These are phyloP conservation scores for Crassisporium funariophilum DNA, from an alignment of 768 basidiomycete species.

Conservation along the genomic window DNA sequence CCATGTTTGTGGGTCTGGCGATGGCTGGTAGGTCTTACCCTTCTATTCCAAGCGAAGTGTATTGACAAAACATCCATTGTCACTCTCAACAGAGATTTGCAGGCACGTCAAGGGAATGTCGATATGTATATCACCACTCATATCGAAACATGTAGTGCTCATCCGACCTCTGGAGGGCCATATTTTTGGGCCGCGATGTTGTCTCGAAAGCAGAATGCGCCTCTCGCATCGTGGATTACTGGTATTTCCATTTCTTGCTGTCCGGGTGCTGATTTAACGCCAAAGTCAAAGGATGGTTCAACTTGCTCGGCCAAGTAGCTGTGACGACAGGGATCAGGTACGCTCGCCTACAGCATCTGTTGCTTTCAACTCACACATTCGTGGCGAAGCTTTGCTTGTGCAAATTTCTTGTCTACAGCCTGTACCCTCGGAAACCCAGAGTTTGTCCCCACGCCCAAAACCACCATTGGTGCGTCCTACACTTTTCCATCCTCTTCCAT, in stretches of 20 bases:
- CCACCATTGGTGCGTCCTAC: constrained; percentile 54
- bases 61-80: neutral
- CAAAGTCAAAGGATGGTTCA: constrained; percentile 58
- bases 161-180: constrained; percentile 73
- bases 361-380: constrained; percentile 33
- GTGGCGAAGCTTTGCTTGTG: constrained; percentile 56
- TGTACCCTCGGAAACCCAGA: constrained; percentile 55
- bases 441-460: constrained; percentile 59
- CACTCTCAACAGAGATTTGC: constrained; percentile 42
- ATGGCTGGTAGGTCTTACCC: constrained; percentile 62
- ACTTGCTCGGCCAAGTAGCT: constrained; percentile 73
- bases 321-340: constrained; percentile 75
- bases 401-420: constrained; percentile 67
- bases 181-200: constrained; percentile 86
- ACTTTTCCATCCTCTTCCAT: neutral
- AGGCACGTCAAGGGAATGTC: constrained; percentile 29
- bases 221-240: constrained; percentile 74
- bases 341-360: constrained; percentile 42
- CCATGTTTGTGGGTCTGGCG: constrained; percentile 69
- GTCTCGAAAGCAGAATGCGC: constrained; percentile 53
- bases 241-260: constrained; percentile 31
- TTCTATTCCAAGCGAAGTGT: neutral
- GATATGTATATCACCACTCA: neutral
- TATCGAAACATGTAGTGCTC: constrained; percentile 45
- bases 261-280: neutral